These are phyloP conservation scores for Sphagnum magellanicum DNA, from an alignment of 228 moss, liverwort and hornwort species.

Conservation along the genomic window DNA sequence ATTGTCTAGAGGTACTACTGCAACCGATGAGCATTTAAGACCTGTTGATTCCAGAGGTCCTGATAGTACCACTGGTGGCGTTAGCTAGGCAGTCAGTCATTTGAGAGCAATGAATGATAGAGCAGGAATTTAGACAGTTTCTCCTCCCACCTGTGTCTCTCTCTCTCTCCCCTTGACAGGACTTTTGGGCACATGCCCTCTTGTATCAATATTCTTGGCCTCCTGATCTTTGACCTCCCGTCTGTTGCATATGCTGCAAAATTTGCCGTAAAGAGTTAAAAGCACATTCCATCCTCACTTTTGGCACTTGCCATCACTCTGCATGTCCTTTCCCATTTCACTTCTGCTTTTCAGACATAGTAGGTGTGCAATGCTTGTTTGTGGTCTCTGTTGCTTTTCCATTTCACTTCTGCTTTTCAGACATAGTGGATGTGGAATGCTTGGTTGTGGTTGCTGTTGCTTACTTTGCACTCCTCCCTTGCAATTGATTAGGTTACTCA, in stretches of 20 bases:
- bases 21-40: conserved; percentile 61
- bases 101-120: conserved; percentile 45
- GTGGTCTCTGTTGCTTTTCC: too few relatives aligned
- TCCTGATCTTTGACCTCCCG: conserved; percentile 22
- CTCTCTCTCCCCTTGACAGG: conserved; percentile 41
- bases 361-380: too few relatives aligned
- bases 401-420: too few relatives aligned
- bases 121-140: not conserved
- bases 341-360: too few relatives aligned
- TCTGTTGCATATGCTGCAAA: conserved; percentile 5
- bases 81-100: conserved; percentile 43
- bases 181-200: conserved; percentile 72
- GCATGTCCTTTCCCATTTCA: too few relatives aligned
- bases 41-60: conserved; percentile 52
- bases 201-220: conserved; percentile 67
- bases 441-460: too few relatives aligned
- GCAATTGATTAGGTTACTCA: too few relatives aligned
- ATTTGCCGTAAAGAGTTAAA: conserved; percentile 50
- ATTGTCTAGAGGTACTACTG: conserved; percentile 51
- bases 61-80: conserved; percentile 42
- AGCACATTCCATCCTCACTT: too few relatives aligned
- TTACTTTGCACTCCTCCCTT: too few relatives aligned
- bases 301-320: too few relatives aligned
- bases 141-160: conserved; percentile 14
- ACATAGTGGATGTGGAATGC: too few relatives aligned